Evolutionary conservation across 352 stramenopile genomes (phyloP).

Genomic region (Pythium sukuiense): DNA sequence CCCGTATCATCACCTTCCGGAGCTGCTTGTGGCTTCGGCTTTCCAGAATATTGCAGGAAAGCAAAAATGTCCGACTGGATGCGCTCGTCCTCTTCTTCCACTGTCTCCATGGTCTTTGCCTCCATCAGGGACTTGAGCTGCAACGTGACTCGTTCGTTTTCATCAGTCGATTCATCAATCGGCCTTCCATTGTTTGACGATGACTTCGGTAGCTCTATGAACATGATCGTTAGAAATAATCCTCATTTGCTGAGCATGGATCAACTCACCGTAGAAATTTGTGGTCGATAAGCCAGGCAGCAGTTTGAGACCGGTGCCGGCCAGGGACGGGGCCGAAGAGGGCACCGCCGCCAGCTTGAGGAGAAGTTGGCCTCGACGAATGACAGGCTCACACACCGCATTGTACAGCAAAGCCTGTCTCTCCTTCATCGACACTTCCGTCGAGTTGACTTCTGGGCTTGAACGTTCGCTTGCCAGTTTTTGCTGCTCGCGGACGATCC

Average conservation of each 20-base stretch:
- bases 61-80: conserved; percentile 79
- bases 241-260: neutral
- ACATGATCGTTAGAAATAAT: neutral
- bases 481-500: conserved; percentile 88
- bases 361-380: conserved; percentile 66
- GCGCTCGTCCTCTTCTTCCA: conserved; percentile 86
- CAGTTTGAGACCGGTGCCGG: conserved; percentile 52
- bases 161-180: conserved; percentile 11
- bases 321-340: neutral
- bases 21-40: conserved; percentile 8
- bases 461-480: conserved; percentile 55
- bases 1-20: conserved; percentile 9
- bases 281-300: conserved; percentile 68
- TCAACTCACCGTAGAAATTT: conserved; percentile 46
- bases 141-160: conserved; percentile 41
- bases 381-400: conserved; percentile 76
- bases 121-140: conserved; percentile 76
- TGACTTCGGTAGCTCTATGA: conserved; percentile 10
- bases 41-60: conserved; percentile 55
- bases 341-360: conserved; percentile 55
- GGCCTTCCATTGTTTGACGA: neutral
- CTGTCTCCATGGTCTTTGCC: conserved; percentile 67
- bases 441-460: neutral
- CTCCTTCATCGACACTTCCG: conserved; percentile 42
- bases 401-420: conserved; percentile 75